Conservation (phyloP, 208 protist species). For the Trypanosoma theileri region DNA sequence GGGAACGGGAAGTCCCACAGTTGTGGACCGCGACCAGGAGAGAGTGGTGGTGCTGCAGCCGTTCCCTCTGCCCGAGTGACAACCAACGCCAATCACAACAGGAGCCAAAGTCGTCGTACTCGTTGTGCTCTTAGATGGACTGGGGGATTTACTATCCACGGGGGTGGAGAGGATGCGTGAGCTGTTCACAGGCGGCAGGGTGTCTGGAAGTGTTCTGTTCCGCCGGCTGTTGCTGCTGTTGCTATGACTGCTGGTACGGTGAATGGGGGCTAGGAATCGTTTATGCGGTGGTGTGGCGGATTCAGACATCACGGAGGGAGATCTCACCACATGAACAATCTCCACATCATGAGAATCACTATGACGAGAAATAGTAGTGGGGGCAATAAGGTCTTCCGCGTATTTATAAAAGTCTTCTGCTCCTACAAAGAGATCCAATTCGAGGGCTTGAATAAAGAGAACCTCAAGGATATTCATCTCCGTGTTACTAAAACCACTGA, state of each 20-base stretch:
- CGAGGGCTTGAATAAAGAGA: constrained; percentile 45
- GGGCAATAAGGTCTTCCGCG: constrained; percentile 30
- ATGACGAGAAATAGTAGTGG: not conserved
- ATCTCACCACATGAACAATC: not conserved
- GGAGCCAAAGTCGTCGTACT: too few species aligned
- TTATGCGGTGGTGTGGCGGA: too few species aligned
- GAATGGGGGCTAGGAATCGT: too few species aligned
- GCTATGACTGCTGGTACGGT: too few species aligned
- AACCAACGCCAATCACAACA: too few species aligned
- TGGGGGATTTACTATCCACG: too few species aligned
- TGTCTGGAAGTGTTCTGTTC: too few species aligned
- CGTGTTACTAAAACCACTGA: constrained; percentile 56
- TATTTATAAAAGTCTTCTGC: constrained; percentile 59
- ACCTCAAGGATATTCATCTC: constrained; percentile 74
- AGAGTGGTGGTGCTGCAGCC: not conserved
- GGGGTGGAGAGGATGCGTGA: too few species aligned
- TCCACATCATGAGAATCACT: not conserved
- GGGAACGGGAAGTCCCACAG: not conserved
- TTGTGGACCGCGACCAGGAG: not conserved
- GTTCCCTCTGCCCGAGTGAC: not conserved
- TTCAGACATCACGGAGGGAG: too few species aligned
- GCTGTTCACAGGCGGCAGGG: too few species aligned
- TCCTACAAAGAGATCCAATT: constrained; percentile 66
- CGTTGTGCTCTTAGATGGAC: too few species aligned
- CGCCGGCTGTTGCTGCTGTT: too few species aligned